Base-by-base conservation (phyloP, 176 grass and related monocot genomes). In the Lolium perenne region DNA sequence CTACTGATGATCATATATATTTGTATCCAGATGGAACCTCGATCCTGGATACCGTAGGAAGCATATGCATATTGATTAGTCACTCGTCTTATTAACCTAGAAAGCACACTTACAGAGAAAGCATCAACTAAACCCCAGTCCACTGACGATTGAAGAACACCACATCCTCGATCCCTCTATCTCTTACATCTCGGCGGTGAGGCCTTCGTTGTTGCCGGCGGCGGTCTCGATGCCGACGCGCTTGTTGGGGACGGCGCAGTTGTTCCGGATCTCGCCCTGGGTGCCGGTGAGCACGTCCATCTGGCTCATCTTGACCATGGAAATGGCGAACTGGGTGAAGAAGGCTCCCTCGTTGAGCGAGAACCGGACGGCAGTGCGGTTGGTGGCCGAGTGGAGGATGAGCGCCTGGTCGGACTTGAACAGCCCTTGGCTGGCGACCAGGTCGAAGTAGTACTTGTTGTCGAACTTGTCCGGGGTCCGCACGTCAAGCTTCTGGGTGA, bases 361-460 rank as follows among this genome's bases (percentile, higher is more conserved):
- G 81, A 88, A 92, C 8, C 56, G 64, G 2, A 38, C 21, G 53
- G 80, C 88, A 49, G 61, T 50, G 49, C 72, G 61, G 29, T 64
- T 63, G 57, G 88, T 93, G 48, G 49, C 4, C 0, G 49, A 2
- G 86, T 93, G 29, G 16, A 21, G 1, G 21, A 82, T 38, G 17
- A 93, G 71, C 1, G 38, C 88, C 85, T 93, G 85, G 88, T 55
- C 91, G 1, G 90, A 88, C 7, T 59, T 74, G 79, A 92, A 86
- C 6, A 92, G 69, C 0, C 84, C 91, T 58, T 87, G 75, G 54
- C 16, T 81, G 0, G 80, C 87, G 46, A 69, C 47, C 1, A 92
- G 91, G 68, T 89, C 84, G 29, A 83, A 82, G 83, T 86, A 92
- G 76, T 92, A 92, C 73, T 69, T 80, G 87, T 92, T 92, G 91